Conservation (phyloP, 495 filamentous ascomycete species). For the Hypoxylon cercidicola region DNA sequence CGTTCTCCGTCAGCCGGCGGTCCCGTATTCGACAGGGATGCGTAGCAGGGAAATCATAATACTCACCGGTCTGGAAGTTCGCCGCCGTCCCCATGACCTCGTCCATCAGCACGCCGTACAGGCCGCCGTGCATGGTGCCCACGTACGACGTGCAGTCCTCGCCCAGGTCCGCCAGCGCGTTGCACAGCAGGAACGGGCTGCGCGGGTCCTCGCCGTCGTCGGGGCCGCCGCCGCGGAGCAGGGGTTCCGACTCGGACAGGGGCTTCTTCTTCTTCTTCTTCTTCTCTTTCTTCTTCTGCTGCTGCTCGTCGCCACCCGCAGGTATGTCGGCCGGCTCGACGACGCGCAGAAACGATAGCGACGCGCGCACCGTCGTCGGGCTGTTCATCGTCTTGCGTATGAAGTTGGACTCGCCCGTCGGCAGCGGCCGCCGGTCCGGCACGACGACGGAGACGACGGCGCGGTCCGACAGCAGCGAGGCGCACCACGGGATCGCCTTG, state of each 20-base stretch:
- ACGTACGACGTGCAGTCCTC: slow-evolving; percentile 65
- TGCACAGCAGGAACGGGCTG: slow-evolving; percentile 54
- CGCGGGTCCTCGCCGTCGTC: slow-evolving; percentile 36
- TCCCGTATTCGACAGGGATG: background rate
- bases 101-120: slow-evolving; percentile 65
- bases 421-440: slow-evolving; percentile 57
- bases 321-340: slow-evolving; percentile 33
- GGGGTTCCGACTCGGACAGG: slow-evolving; percentile 10
- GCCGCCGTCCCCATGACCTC: slow-evolving; percentile 57
- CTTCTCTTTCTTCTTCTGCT: background rate
- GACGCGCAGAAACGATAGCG: slow-evolving; percentile 54
- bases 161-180: slow-evolving; percentile 61
- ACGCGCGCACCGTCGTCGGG: slow-evolving; percentile 59
- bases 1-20: background rate
- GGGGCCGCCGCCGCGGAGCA: slow-evolving; percentile 26
- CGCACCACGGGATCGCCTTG: slow-evolving; percentile 66
- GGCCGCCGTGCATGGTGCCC: slow-evolving; percentile 67
- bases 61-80: slow-evolving; percentile 39
- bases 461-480: slow-evolving; percentile 56
- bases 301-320: slow-evolving; percentile 1
- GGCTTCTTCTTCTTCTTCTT: background rate
- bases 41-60: background rate
- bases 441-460: slow-evolving; percentile 51
- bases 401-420: slow-evolving; percentile 61
- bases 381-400: slow-evolving; percentile 66